Conservation (phyloP, 2,329 filamentous ascomycete genomes). For the Colletotrichum orbiculare region DNA sequence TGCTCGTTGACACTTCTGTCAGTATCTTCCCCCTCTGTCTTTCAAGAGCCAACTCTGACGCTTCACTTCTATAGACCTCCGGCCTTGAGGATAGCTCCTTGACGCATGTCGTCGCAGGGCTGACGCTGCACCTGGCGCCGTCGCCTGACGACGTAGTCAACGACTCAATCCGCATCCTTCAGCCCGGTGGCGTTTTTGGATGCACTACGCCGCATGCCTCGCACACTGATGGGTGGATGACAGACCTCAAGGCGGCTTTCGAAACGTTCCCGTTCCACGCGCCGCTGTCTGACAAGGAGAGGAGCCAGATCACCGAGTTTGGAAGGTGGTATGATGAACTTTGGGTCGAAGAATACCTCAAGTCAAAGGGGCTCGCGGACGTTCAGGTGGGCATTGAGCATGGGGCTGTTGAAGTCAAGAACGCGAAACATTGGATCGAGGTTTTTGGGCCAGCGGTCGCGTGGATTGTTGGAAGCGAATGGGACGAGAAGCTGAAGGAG, state of each 20-base stretch:
- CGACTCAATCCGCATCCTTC: neutral
- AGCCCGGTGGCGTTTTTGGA: conserved; percentile 4
- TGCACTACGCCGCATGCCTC: neutral
- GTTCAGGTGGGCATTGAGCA: neutral
- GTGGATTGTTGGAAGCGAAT: neutral
- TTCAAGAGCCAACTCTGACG: neutral
- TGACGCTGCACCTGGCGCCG: conserved; percentile 60
- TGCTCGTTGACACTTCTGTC: conserved; percentile 59
- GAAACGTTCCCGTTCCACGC: neutral
- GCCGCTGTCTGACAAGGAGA: neutral
- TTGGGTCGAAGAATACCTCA: neutral
- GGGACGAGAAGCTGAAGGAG: neutral
- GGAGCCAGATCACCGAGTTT: neutral
- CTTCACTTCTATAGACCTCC: conserved; percentile 47
- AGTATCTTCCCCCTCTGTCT: conserved; percentile 24
- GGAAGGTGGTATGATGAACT: conserved; percentile 7
- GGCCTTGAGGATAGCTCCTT: conserved; percentile 51
- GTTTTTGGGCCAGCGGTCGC: neutral
- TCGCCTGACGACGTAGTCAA: conserved; percentile 44
- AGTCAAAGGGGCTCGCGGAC: neutral
- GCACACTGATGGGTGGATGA: conserved; percentile 5
- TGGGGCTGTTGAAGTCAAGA: neutral
- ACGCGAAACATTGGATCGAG: neutral
- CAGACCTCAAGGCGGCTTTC: neutral
- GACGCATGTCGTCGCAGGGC: conserved; percentile 57